Evolutionary conservation across 139 green algal genomes (phyloP).

Genomic region (Chlorella sp.): DNA sequence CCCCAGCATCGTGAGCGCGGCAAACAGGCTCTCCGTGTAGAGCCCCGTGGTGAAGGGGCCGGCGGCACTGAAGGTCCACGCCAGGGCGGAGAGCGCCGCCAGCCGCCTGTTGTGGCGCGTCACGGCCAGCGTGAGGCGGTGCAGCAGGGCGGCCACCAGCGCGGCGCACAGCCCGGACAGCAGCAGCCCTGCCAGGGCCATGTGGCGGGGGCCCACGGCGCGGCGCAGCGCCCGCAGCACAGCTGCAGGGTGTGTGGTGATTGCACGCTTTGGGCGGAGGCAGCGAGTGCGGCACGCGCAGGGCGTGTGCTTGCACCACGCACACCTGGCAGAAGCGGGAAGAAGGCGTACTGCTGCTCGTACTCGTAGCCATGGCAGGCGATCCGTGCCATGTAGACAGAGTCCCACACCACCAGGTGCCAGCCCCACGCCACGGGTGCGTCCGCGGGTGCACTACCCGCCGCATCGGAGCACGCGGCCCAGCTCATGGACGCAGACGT

Average conservation of each 20-base stretch:
- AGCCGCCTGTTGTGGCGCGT: slow-evolving; percentile 28
- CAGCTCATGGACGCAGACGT: slow-evolving; percentile 40
- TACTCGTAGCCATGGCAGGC: slow-evolving; percentile 79
- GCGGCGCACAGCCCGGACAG: not conserved
- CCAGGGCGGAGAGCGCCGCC: slow-evolving; percentile 42
- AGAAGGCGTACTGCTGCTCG: slow-evolving; percentile 90
- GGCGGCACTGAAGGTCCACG: slow-evolving; percentile 75
- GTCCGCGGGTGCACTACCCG: slow-evolving; percentile 2
- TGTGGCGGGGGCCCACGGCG: not conserved
- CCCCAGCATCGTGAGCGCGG: slow-evolving; percentile 44
- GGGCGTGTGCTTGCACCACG: too few species aligned
- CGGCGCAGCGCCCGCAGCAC: not conserved
- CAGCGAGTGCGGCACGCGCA: too few species aligned
- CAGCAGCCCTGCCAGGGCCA: not conserved
- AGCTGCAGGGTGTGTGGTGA: not conserved
- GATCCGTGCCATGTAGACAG: slow-evolving; percentile 72
- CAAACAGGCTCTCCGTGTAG: slow-evolving; percentile 86
- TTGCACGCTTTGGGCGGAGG: too few species aligned
- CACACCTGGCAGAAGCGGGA: slow-evolving; percentile 74
- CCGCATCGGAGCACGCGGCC: too few species aligned
- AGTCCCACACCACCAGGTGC: slow-evolving; percentile 69
- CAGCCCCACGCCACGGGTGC: not conserved
- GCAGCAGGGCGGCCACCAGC: not conserved
- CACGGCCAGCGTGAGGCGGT: not conserved
- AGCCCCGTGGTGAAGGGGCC: slow-evolving; percentile 71